Evolutionary conservation across 73 alveolate species (phyloP).

Genomic region (Paraurostyla sp.): DNA sequence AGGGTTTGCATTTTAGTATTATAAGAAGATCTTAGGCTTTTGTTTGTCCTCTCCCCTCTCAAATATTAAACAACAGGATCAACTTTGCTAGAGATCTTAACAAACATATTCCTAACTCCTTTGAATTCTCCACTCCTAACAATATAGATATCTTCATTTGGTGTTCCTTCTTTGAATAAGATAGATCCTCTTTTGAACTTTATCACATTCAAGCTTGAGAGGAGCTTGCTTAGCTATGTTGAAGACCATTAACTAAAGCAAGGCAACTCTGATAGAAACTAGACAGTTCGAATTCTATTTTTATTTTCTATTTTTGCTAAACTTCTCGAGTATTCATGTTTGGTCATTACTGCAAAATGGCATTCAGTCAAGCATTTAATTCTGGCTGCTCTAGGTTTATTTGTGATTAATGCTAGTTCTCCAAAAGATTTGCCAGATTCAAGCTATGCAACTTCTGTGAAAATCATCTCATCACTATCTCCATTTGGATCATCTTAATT

Average conservation of each 20-base stretch:
- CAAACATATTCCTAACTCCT: not conserved
- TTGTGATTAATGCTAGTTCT: constrained; percentile 75
- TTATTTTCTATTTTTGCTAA: constrained; percentile 36
- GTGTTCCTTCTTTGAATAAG: constrained; percentile 31
- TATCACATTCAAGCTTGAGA: not conserved
- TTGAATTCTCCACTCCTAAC: constrained; percentile 53
- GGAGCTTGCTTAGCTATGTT: not conserved
- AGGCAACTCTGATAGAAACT: constrained; percentile 35
- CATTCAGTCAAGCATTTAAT: constrained; percentile 15
- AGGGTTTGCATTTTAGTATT: not conserved
- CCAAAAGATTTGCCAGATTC: constrained; percentile 71
- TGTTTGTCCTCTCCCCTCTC: constrained; percentile 35
- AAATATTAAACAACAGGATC: not conserved
- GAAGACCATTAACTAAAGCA: constrained; percentile 24
- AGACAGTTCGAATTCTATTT: not conserved
- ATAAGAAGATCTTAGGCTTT: not conserved
- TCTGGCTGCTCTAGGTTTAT: constrained; percentile 78
- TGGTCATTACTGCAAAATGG: constrained; percentile 50
- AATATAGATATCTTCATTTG: constrained; percentile 32
- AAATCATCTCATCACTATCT: constrained; percentile 44
- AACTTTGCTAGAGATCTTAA: not conserved
- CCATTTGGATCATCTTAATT: not conserved
- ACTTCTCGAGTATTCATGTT: constrained; percentile 41
- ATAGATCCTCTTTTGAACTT: constrained; percentile 8
- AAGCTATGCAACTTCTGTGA: constrained; percentile 55